Evolutionary conservation across 1,284 basidiomycete genomes (phyloP), one percentile per base, ranked within the genome.

Genomic region (Leucoagaricus sp.): DNA sequence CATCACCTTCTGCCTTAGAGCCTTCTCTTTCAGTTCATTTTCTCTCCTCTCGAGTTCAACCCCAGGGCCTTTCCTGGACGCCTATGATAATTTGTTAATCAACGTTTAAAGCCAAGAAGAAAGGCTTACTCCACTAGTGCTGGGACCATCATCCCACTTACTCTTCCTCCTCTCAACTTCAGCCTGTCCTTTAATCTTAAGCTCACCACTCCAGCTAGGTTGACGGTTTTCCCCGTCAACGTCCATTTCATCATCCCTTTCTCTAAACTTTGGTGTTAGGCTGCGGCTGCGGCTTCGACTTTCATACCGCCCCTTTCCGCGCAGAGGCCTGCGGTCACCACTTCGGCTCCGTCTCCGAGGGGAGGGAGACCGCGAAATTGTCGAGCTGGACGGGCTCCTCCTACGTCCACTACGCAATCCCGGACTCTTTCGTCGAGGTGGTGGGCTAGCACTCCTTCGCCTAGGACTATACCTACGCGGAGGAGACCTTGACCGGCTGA

Each of bases 1-100:
- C 62, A 91, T 82, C 53, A 91, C 89, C 66, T 91, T 91, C 65
- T 91, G 90, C 63, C 89, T 79, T 65, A 91, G 68, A n/a, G 89
- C 89, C 66, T 75, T 81, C 64, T 91, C 89, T 66, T 90, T 91
- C 48, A 91, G 67, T 65, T 91, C 89, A 63, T 81, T 90, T 64
- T 91, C 88, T 57, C 85, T 71, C 64, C 74, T 80, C 62, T 83
- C 82, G 29, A 90, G 71, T 53, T 84, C 85, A 21, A 62, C 61
- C 53, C 58, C 25, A 3, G 31, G 15, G 4, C 25, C 34, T 15
- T 40, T 61, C 49, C 58, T 65, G 44, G 47, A 51, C 15, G 52
- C 58, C 68, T 69, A 58, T 47, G 19, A 40, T 57, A 55, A 42
- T 53, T 4, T 8, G 12, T 21, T 41, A 23, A 15, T 23, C 3